Base-by-base conservation (phyloP, 441 rosid genomes). In the Isatis lusitanica region DNA sequence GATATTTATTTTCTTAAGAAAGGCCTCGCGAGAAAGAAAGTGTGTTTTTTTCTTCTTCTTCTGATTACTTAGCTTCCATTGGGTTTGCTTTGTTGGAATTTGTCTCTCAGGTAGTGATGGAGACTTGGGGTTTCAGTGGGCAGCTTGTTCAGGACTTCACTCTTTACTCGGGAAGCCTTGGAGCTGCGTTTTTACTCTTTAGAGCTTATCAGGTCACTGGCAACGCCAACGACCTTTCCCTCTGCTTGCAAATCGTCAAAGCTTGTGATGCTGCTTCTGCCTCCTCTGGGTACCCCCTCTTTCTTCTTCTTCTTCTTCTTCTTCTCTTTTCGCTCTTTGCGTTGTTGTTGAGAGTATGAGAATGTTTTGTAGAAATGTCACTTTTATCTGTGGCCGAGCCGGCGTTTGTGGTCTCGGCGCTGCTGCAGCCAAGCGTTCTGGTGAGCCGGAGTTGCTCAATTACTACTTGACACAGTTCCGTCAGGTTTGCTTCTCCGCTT, bases 381-480 rank as follows among this genome's bases (percentile, higher is more conserved):
- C 91, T 4, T 87, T 85, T 44, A 28, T 87, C 48, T 84, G 88
- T 80, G 92, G 92, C 68, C 83, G 85, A 50, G 87, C 87, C 12
- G 88, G 87, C 38, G 84, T 85, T 31, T 85, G 79, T 75, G 86
- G 79, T 63, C 89, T 85, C 31, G 91, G 85, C 24, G 85, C 87
- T n/a, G 90, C 73, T 55, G 88, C 79, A 24, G 87, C 87, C 7
- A 84, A 83, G 77, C 68, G 60, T 69, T 71, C 79, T 13, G 79
- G 82, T 21, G 76, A 83, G 26, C 33, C 61, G 7, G 57, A 62
- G 18, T 77, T 83, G 52, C 73, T 83, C 53, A 50, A 77, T 68
- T 67, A 69, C 70, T 85, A 83, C 79, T 77, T 85, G 70, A 38
- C 78, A 30, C 83, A 66, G 46, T 87, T 85, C 62, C 80, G 57